Percentiles rank a stretch among this genome's conserved stretches.
phyloP scores from a whole-genome alignment of 2,329 filamentous ascomycete species.

The Aspergillus tanneri region DNA sequence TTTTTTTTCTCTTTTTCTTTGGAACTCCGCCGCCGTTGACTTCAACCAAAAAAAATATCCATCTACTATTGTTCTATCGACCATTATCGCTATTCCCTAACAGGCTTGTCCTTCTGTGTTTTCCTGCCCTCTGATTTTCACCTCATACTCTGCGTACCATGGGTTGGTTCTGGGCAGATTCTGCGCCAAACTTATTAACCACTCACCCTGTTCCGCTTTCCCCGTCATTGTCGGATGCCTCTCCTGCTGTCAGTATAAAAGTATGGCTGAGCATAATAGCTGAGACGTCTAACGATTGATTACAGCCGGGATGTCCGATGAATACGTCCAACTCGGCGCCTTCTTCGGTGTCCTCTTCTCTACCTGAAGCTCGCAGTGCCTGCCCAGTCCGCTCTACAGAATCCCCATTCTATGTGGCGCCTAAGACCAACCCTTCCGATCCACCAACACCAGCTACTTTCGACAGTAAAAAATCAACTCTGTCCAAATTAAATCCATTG shows the following conservation, averaged over 20 bases:
- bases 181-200: slow-evolving; percentile 38
- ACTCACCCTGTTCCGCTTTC: slow-evolving; percentile 49
- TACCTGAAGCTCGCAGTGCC: slow-evolving; percentile 30
- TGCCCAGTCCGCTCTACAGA: slow-evolving; percentile 53
- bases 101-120: background rate
- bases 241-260: slow-evolving; percentile 54
- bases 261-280: background rate
- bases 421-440: slow-evolving; percentile 32
- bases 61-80: slow-evolving; percentile 34
- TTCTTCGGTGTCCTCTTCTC: slow-evolving; percentile 27
- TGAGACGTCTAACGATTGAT: slow-evolving; percentile 20
- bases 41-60: slow-evolving; percentile 23
- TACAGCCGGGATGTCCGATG: slow-evolving; percentile 68
- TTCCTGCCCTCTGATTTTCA: background rate
- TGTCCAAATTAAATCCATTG: slow-evolving; percentile 71
- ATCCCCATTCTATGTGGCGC: slow-evolving; percentile 46
- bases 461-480: slow-evolving; percentile 47
- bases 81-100: slow-evolving; percentile 35
- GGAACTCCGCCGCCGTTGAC: too few relatives aligned
- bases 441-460: slow-evolving; percentile 32
- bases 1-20: background rate
- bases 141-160: slow-evolving; percentile 42
- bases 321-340: slow-evolving; percentile 50
- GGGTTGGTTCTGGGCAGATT: slow-evolving; percentile 72
- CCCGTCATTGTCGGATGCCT: slow-evolving; percentile 47